phyloP scores from a whole-genome alignment of 352 stramenopile species.

The Pythium myriotylum region DNA sequence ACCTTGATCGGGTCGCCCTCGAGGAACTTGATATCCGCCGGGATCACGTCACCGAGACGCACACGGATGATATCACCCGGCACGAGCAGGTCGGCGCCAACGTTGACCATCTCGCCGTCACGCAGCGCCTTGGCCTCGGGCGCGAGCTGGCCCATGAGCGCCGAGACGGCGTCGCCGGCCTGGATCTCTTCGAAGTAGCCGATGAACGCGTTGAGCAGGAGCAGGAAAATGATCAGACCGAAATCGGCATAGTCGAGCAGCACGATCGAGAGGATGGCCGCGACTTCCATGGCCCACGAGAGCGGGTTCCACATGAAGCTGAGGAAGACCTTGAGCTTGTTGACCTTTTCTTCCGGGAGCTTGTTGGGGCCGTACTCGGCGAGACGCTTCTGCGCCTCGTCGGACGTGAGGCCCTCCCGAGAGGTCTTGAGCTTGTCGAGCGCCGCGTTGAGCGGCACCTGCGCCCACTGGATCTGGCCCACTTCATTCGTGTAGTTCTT shows the following conservation, averaged over 20 bases:
- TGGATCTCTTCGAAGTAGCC: slow-evolving; percentile 86
- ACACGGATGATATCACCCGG: slow-evolving; percentile 76
- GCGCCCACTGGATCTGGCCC: slow-evolving; percentile 74
- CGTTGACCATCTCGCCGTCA: slow-evolving; percentile 76
- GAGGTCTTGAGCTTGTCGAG: slow-evolving; percentile 83
- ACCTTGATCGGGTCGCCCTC: slow-evolving; percentile 84
- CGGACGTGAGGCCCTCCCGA: slow-evolving; percentile 67
- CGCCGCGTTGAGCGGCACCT: slow-evolving; percentile 74
- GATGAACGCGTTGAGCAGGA: slow-evolving; percentile 76
- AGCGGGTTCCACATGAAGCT: slow-evolving; percentile 86
- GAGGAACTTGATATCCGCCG: slow-evolving; percentile 60
- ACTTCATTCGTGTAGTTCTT: slow-evolving; percentile 84
- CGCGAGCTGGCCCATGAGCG: slow-evolving; percentile 88
- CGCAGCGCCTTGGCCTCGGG: slow-evolving; percentile 85
- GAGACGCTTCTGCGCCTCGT: slow-evolving; percentile 74
- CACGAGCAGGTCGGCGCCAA: slow-evolving; percentile 65
- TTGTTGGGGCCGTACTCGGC: slow-evolving; percentile 83
- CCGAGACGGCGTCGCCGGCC: slow-evolving; percentile 85
- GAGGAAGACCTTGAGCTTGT: slow-evolving; percentile 80
- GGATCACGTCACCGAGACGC: slow-evolving; percentile 89
- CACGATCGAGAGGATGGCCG: slow-evolving; percentile 72
- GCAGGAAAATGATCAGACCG: slow-evolving; percentile 65
- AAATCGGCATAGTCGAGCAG: slow-evolving; percentile 82
- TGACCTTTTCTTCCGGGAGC: slow-evolving; percentile 75
- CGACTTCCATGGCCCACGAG: slow-evolving; percentile 82